These are phyloP conservation scores for Blakeslea trispora DNA, from an alignment of 371 early-diverging fungal genomes.

Conservation along the genomic window DNA sequence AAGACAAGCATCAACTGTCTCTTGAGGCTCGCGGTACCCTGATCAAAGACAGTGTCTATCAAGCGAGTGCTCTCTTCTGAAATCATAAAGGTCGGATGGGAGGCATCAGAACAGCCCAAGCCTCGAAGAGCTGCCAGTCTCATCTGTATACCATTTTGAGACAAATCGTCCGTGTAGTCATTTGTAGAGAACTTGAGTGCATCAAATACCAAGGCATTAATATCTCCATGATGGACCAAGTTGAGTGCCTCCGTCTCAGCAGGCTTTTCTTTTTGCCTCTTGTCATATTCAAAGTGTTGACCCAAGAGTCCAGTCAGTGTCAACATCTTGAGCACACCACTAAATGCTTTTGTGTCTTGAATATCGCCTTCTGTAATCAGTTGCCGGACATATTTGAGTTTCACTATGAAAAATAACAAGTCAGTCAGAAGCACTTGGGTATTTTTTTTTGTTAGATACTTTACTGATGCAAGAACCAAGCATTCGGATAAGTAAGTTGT, in stretches of 20 bases:
- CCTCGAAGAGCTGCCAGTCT: constrained; percentile 33
- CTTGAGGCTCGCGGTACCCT: constrained; percentile 52
- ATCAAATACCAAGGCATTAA: constrained; percentile 25
- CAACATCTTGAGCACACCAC: constrained; percentile 28
- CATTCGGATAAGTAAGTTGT: constrained; percentile 64
- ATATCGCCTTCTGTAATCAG: constrained; percentile 23
- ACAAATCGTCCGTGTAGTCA: constrained; percentile 14
- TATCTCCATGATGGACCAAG: constrained; percentile 22
- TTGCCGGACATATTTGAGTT: constrained; percentile 34
- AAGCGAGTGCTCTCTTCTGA: constrained; percentile 53
- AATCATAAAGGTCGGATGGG: constrained; percentile 72
- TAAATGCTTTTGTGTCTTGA: constrained; percentile 3
- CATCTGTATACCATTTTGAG: constrained; percentile 16
- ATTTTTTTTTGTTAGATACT: neutral
- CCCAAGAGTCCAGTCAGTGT: constrained; percentile 72
- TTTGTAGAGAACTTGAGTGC: constrained; percentile 27
- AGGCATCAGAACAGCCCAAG: constrained; percentile 71
- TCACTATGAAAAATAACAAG: constrained; percentile 18
- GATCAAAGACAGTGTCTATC: constrained; percentile 70
- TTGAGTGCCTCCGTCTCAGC: constrained; percentile 19
- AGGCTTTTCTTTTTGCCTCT: constrained; percentile 43
- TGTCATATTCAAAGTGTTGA: constrained; percentile 79
- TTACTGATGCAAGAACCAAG: constrained; percentile 56
- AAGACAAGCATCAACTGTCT: constrained; percentile 70
- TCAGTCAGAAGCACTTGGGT: neutral